Evolutionary conservation across 2,329 filamentous ascomycete species (phyloP), one percentile per base, ranked within the genome.

Genomic region (Alternaria panax): DNA sequence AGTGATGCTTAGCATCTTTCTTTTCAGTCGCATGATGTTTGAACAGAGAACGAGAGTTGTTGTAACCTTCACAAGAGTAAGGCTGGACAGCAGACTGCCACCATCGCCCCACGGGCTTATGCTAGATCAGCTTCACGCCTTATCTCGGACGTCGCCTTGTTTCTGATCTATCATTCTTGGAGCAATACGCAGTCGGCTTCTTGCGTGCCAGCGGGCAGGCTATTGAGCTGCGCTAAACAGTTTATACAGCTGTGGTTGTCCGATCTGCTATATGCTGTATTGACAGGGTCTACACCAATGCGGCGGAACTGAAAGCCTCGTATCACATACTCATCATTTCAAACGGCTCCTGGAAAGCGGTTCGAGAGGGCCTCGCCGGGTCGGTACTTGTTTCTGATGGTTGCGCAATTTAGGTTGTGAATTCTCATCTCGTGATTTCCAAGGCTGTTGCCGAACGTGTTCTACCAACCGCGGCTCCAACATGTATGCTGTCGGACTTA

Each of bases 341-440:
- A 52, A 52, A 45, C 16, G 22, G 24, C 41, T 25, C 40, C 50
- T 62, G 46, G 25, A 43, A 36, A 48, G 57, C 46, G 32, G 25
- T 42, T 47, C 52, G 50, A 53, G 45, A 54, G 40, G 47, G 34
- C 47, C 54, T 61, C 46, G 53, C 34, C 24, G 30, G 53, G 46
- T 47, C 48, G 38, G 34, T 38, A 20, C 38, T 32, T 36, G 11
- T 24, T 41, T 52, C 30, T 43, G 9, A 8, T 40, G 42, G 53
- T 9, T 22, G 45, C 51, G 52, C 46, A 62, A 61, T 64, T 43
- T 60, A 56, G 42, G 38, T 36, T 54, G 65, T 62, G 64, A 67
- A 50, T 58, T 59, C 40, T 5, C 16, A 24, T 41, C 14, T 28
- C 54, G 53, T 64, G 46, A 52, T 43, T 36, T n/a, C n/a, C n/a